These are phyloP conservation scores for Circinella umbellata DNA, from an alignment of 371 early-diverging fungal species.

Conservation along the genomic window DNA sequence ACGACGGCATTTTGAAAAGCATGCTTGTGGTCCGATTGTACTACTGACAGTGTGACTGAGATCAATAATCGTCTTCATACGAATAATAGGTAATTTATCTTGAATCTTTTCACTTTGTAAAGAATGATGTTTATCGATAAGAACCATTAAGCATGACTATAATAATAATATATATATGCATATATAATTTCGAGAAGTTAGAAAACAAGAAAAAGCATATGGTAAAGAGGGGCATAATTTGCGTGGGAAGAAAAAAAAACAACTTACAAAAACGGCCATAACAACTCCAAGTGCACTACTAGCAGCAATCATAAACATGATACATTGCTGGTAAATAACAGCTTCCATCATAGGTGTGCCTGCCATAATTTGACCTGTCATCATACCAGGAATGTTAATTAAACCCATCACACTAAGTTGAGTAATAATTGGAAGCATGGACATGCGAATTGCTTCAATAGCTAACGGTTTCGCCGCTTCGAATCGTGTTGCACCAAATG, in stretches of 20 bases:
- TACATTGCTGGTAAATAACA: constrained; percentile 77
- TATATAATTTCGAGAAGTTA: too few species aligned
- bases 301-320: constrained; percentile 83
- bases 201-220: background rate
- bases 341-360: constrained; percentile 81
- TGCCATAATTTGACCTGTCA: constrained; percentile 88
- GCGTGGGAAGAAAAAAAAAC: background rate
- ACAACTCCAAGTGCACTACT: constrained; percentile 70
- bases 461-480: constrained; percentile 81
- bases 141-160: constrained; percentile 58
- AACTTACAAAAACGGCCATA: constrained; percentile 57
- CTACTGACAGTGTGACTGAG: constrained; percentile 11
- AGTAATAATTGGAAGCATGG: constrained; percentile 82
- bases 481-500: constrained; percentile 85
- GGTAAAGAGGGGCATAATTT: too few species aligned
- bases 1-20: constrained; percentile 14
- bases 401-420: constrained; percentile 84
- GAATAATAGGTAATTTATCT: constrained; percentile 26
- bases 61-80: constrained; percentile 11
- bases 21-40: constrained; percentile 5
- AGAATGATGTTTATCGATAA: constrained; percentile 63
- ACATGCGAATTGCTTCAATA: constrained; percentile 71
- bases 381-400: constrained; percentile 89
- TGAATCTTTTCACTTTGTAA: constrained; percentile 62
- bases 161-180: background rate